A percentile compares a stretch with the other conserved stretches of the same genome.
phyloP scores from a whole-genome alignment of 2,329 filamentous ascomycete species.

The Fusarium proliferatum region DNA sequence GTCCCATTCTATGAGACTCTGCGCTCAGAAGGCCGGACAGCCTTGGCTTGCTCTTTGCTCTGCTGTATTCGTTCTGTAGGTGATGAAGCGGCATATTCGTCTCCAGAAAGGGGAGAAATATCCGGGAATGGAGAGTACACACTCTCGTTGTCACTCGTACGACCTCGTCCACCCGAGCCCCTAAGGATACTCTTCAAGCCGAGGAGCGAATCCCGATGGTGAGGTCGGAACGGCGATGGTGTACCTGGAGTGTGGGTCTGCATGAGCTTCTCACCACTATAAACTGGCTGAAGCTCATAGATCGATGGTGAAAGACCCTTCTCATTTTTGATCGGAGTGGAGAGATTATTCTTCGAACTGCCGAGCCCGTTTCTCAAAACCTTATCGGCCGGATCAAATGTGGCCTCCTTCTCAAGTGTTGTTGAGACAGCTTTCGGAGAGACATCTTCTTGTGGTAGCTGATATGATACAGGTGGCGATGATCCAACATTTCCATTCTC shows the following conservation, averaged over 20 bases:
- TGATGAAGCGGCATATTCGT: conserved; percentile 13
- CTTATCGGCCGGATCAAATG: background rate
- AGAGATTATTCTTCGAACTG: background rate
- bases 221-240: conserved; percentile 28
- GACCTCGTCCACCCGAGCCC: background rate
- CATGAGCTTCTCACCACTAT: conserved; percentile 26
- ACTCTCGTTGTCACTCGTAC: background rate
- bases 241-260: background rate
- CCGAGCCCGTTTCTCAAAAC: background rate
- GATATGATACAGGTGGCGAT: conserved; percentile 16
- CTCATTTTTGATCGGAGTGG: background rate
- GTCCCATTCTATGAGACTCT: conserved; percentile 10
- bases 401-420: background rate
- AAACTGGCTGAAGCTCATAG: conserved; percentile 33
- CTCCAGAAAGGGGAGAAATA: conserved; percentile 12
- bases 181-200: conserved; percentile 42
- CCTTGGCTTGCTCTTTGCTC: conserved; percentile 25
- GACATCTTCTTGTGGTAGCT: background rate
- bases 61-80: conserved; percentile 30
- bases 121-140: background rate
- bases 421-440: background rate
- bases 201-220: conserved; percentile 28
- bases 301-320: background rate
- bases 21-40: conserved; percentile 4
- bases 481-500: background rate